Evolutionary conservation across 73 alveolate genomes (phyloP).

Genomic region (Paramecium sonneborni): DNA sequence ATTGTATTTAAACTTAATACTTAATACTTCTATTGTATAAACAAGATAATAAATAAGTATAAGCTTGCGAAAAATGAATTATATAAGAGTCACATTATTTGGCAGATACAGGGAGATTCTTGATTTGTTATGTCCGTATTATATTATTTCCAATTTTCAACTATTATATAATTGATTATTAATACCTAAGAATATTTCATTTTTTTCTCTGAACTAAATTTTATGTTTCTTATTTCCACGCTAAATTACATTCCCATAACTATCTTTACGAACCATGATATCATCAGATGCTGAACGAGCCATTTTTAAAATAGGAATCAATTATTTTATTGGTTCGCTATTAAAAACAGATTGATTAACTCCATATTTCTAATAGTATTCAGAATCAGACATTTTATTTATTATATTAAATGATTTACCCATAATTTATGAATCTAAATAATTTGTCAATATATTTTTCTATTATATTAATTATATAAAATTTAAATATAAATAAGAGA

Average conservation of each 20-base stretch:
- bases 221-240: slow-evolving; percentile 1
- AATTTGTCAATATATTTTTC: neutral
- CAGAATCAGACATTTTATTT: neutral
- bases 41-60: neutral
- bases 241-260: neutral
- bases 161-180: neutral
- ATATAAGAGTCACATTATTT: neutral
- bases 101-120: slow-evolving; percentile 50
- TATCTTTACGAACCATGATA: neutral
- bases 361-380: neutral
- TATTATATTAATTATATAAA: neutral
- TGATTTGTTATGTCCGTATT: neutral
- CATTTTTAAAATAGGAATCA: neutral
- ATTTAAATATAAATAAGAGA: no score
- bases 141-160: slow-evolving; percentile 41
- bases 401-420: neutral
- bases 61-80: neutral
- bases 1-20: neutral
- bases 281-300: neutral
- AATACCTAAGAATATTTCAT: slow-evolving; percentile 20
- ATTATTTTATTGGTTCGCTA: neutral
- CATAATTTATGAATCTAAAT: neutral
- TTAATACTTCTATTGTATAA: neutral
- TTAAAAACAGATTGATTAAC: neutral
- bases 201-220: slow-evolving; percentile 10